Percentiles rank a stretch among this genome's conserved stretches.
phyloP scores from a whole-genome alignment of 2,329 filamentous ascomycete genomes.

The Grosmannia serpens region DNA sequence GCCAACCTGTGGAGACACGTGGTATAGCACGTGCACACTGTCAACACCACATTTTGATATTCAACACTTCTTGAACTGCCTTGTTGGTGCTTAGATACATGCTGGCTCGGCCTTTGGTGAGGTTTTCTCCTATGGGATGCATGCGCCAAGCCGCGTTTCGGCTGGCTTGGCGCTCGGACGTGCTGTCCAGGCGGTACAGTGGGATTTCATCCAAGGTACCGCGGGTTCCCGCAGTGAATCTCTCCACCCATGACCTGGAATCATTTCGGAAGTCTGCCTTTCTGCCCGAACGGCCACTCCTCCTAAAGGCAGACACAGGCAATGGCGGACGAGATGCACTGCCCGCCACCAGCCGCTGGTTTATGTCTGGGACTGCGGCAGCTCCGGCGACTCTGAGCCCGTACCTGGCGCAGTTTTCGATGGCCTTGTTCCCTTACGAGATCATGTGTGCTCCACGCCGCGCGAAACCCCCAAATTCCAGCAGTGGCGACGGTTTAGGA shows the following conservation, averaged over 20 bases:
- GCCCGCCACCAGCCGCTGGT: conserved; percentile 50
- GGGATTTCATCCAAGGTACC: neutral
- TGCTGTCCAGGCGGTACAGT: neutral
- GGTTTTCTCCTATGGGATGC: neutral
- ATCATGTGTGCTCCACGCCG: conserved; percentile 15
- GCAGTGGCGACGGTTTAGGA: neutral
- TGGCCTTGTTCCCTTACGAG: conserved; percentile 27
- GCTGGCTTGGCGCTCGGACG: neutral
- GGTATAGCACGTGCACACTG: neutral
- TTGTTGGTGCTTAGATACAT: neutral
- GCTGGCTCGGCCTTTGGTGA: neutral
- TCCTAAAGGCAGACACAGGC: conserved; percentile 27
- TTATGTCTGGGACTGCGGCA: conserved; percentile 18
- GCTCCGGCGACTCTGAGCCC: conserved; percentile 8
- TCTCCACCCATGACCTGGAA: conserved; percentile 19
- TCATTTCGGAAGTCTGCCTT: conserved; percentile 44
- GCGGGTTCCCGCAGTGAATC: neutral
- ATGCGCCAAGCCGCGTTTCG: neutral
- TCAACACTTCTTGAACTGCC: neutral
- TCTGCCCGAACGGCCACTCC: conserved; percentile 35
- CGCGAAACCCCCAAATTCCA: neutral
- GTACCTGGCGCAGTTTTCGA: conserved; percentile 20
- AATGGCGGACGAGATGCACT: conserved; percentile 17
- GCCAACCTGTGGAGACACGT: neutral
- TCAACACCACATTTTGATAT: neutral